These are phyloP conservation scores for Aspergillus ochraceus DNA, from an alignment of 2,329 filamentous ascomycete species.

Conservation along the genomic window DNA sequence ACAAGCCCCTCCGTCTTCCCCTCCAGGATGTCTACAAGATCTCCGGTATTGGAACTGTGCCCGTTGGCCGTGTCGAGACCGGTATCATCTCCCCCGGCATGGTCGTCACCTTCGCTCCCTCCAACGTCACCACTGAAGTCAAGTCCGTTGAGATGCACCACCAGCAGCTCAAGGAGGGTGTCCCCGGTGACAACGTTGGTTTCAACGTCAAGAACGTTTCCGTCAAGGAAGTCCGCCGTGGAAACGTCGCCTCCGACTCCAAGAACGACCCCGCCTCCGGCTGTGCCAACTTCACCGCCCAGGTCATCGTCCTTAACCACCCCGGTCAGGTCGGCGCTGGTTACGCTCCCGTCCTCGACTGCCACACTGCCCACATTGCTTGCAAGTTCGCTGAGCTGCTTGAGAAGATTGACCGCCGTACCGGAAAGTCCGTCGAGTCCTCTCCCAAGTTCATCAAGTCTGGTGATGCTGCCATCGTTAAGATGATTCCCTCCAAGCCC, in stretches of 20 bases:
- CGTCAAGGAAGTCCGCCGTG: constrained; percentile 99
- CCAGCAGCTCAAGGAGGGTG: constrained; percentile 94
- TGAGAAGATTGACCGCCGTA: constrained; percentile 99
- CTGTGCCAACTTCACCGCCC: constrained; percentile 94
- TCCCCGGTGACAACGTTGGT: constrained; percentile 99
- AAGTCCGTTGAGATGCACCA: constrained; percentile 99
- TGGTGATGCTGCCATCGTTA: constrained; percentile 99
- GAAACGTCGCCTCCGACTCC: constrained; percentile 99
- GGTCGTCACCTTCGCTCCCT: constrained; percentile 95
- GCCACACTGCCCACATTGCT: constrained; percentile 99
- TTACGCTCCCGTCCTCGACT: constrained; percentile 98
- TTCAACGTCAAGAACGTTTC: constrained; percentile 99
- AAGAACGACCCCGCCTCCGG: constrained; percentile 97
- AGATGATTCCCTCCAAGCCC: constrained; percentile 99
- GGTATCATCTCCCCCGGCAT: constrained; percentile 83
- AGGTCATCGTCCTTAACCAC: constrained; percentile 99
- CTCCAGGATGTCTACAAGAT: constrained; percentile 99
- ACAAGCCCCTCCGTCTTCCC: constrained; percentile 99
- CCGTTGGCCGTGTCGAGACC: constrained; percentile 99
- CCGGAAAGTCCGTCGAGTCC: constrained; percentile 92
- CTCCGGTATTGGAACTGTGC: constrained; percentile 99
- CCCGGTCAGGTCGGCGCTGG: constrained; percentile 98
- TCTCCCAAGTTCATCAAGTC: constrained; percentile 99
- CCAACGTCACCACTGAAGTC: constrained; percentile 99
- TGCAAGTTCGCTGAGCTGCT: constrained; percentile 99